These are phyloP conservation scores for Ormosia semicastrata DNA, from an alignment of 306 rosid genomes.

Conservation along the genomic window DNA sequence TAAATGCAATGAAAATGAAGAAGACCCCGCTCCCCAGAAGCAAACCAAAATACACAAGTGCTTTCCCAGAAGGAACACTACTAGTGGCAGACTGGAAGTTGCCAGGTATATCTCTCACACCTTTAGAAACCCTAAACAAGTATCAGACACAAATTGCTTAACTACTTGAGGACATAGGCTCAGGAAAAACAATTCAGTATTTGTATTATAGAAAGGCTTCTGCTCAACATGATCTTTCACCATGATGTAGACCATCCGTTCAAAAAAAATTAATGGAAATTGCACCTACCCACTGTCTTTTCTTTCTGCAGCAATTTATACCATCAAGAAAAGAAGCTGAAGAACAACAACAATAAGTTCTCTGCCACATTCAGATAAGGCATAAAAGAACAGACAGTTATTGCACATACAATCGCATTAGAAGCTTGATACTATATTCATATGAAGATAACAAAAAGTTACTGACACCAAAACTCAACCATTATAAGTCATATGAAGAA, in stretches of 20 bases:
- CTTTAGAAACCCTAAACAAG: constrained; percentile 72
- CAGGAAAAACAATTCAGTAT: constrained; percentile 1
- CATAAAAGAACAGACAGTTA: constrained; percentile 2
- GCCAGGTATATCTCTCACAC: constrained; percentile 93
- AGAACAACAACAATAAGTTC: not conserved
- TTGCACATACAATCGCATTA: not conserved
- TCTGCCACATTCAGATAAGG: constrained; percentile 14
- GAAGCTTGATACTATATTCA: not conserved
- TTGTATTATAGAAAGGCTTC: not conserved
- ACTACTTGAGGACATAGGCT: not conserved
- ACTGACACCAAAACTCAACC: not conserved
- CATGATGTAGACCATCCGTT: not conserved
- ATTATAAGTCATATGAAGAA: not conserved
- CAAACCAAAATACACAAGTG: constrained; percentile 83
- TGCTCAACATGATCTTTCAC: not conserved
- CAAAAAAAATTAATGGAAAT: not conserved
- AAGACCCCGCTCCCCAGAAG: constrained; percentile 82
- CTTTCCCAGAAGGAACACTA: constrained; percentile 82
- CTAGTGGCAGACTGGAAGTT: constrained; percentile 84
- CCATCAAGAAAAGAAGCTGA: not conserved
- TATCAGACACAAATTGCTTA: constrained; percentile 12
- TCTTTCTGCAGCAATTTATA: not conserved
- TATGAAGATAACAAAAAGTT: not conserved
- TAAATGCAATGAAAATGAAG: constrained; percentile 80
- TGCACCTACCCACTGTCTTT: not conserved